Evolutionary conservation across 768 basidiomycete genomes (phyloP).

Genomic region (Tulasnella sp.): DNA sequence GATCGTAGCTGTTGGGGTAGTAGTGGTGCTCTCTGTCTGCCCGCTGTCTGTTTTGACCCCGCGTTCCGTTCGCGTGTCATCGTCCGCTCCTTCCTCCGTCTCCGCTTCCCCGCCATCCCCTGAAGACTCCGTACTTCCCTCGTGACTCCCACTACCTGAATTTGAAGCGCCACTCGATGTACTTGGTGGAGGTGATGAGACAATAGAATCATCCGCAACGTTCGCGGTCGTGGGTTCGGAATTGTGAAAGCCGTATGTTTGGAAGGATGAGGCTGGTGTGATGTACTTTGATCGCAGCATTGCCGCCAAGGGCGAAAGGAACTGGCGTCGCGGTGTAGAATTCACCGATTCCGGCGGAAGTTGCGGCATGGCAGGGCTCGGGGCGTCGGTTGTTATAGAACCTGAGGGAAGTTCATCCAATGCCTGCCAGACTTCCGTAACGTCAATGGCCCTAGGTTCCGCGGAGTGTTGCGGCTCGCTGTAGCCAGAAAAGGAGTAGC

Average conservation of each 20-base stretch:
- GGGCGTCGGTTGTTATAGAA: neutral
- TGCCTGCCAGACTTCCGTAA: neutral
- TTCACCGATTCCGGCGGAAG: neutral
- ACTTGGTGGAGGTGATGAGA: neutral
- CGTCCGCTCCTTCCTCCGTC: neutral
- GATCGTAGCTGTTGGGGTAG: neutral
- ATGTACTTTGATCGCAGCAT: slow-evolving; percentile 24
- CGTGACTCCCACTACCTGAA: neutral
- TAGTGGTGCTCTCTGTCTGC: neutral
- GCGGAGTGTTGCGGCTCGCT: neutral
- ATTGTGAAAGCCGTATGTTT: neutral
- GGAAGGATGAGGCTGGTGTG: neutral
- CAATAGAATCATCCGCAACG: neutral
- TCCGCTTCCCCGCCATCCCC: slow-evolving; percentile 11
- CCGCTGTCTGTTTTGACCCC: slow-evolving; percentile 14
- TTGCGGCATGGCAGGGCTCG: neutral
- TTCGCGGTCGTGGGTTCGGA: neutral
- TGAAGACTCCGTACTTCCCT: slow-evolving; percentile 14
- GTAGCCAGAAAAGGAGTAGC: slow-evolving; percentile 14
- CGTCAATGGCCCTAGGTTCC: neutral
- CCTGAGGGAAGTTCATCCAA: slow-evolving; percentile 3
- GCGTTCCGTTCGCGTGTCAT: slow-evolving; percentile 17
- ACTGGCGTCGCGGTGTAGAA: slow-evolving; percentile 25
- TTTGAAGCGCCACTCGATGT: neutral
- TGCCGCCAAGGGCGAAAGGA: slow-evolving; percentile 24